phyloP scores from a whole-genome alignment of 805 yeast species.

The Candida morakotiae region DNA sequence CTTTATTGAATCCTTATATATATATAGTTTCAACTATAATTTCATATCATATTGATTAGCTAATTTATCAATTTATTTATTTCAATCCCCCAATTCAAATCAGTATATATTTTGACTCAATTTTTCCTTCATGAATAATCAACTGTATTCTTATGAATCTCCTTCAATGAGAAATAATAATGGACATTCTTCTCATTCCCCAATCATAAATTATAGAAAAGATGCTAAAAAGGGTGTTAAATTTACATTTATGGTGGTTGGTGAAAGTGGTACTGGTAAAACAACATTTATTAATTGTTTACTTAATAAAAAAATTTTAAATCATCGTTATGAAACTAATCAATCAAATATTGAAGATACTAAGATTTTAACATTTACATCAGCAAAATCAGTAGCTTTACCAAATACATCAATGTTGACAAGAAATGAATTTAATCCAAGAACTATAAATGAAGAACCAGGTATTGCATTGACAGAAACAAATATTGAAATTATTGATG shows the following conservation, averaged over 20 bases:
- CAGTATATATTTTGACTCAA: no score
- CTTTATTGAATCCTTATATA: background rate
- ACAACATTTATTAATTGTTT: slow-evolving; percentile 78
- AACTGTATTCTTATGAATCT: slow-evolving; percentile 11
- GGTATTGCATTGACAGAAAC: slow-evolving; percentile 74
- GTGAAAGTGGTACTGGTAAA: slow-evolving; percentile 48
- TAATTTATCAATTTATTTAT: no score
- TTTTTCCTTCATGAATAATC: no score
- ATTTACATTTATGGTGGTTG: slow-evolving; percentile 38
- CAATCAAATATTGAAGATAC: slow-evolving; percentile 26
- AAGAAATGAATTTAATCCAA: slow-evolving; percentile 56
- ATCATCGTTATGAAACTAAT: slow-evolving; percentile 49
- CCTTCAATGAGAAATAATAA: slow-evolving; percentile 1
- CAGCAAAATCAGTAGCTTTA: slow-evolving; percentile 51
- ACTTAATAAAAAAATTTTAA: slow-evolving; percentile 59
- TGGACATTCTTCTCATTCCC: slow-evolving; percentile 30
- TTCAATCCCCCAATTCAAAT: no score
- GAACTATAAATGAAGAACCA: slow-evolving; percentile 59
- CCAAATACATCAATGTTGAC: slow-evolving; percentile 54
- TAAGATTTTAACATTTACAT: slow-evolving; percentile 53
- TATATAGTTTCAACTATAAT: background rate
- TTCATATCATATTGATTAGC: no score
- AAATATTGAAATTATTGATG: slow-evolving; percentile 56
- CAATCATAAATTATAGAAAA: slow-evolving; percentile 42
- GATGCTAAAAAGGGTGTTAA: slow-evolving; percentile 24